Evolutionary conservation across 306 rosid species (phyloP).

Genomic region (Glycine latifolia): DNA sequence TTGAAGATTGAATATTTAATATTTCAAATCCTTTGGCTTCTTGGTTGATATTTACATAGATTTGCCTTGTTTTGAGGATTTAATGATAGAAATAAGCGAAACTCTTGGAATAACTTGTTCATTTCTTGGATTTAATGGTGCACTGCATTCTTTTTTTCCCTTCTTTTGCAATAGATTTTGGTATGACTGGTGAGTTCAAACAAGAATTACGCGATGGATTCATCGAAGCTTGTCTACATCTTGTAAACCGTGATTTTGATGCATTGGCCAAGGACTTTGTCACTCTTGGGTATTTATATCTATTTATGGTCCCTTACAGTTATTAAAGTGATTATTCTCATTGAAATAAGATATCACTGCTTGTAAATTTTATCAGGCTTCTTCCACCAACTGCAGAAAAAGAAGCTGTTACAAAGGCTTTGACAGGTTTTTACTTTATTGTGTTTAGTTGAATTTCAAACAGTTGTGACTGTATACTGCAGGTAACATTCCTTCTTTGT

Average conservation of each 20-base stretch:
- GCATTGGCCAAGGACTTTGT: constrained; percentile 92
- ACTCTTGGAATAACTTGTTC: neutral
- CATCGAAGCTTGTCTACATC: constrained; percentile 95
- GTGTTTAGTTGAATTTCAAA: constrained; percentile 46
- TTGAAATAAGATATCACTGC: constrained; percentile 37
- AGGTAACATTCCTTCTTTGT: constrained; percentile 31
- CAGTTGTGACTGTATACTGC: constrained; percentile 14
- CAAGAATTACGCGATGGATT: constrained; percentile 93
- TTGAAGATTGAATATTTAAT: constrained; percentile 24
- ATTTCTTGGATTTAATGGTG: constrained; percentile 1
- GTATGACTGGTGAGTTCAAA: constrained; percentile 96
- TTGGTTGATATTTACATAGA: constrained; percentile 23
- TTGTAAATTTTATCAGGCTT: constrained; percentile 65
- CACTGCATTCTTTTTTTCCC: neutral
- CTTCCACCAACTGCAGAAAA: constrained; percentile 87
- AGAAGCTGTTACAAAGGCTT: constrained; percentile 90
- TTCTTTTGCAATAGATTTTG: constrained; percentile 72
- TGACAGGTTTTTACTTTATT: constrained; percentile 77
- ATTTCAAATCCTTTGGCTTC: constrained; percentile 29
- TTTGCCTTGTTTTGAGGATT: constrained; percentile 29
- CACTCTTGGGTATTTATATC: constrained; percentile 83
- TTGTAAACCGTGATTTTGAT: constrained; percentile 91
- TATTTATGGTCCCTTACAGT: constrained; percentile 41
- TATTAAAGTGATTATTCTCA: constrained; percentile 25
- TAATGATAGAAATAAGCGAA: constrained; percentile 15